These are phyloP conservation scores for Ophiosphaerella korrae DNA, from an alignment of 2,329 filamentous ascomycete genomes.

Conservation along the genomic window DNA sequence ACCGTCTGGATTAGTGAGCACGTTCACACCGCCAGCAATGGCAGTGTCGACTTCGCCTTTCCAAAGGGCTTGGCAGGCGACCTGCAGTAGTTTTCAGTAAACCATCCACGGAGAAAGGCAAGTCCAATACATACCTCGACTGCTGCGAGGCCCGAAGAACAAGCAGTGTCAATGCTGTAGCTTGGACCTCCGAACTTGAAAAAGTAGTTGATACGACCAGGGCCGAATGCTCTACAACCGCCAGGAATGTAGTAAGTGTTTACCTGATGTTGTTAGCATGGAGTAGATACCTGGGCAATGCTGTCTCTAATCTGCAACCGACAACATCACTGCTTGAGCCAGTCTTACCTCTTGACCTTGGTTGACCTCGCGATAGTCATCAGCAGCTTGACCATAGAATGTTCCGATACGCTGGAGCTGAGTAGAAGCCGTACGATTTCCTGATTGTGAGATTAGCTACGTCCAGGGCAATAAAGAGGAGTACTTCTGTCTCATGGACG, in stretches of 20 bases:
- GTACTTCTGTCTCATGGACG: too few species aligned
- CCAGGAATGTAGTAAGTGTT: slow-evolving; percentile 54
- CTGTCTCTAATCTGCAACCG: too few species aligned
- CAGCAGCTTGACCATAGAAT: slow-evolving; percentile 36
- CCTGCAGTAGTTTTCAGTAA: not conserved
- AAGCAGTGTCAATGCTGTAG: slow-evolving; percentile 43
- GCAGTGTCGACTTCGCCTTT: slow-evolving; percentile 16
- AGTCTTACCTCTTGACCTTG: slow-evolving; percentile 8
- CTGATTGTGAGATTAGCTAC: too few species aligned
- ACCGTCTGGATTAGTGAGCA: slow-evolving; percentile 35
- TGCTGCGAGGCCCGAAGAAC: slow-evolving; percentile 13
- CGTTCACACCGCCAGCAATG: slow-evolving; percentile 27
- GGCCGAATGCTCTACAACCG: slow-evolving; percentile 51
- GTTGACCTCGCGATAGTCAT: slow-evolving; percentile 31
- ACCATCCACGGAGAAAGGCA: too few species aligned
- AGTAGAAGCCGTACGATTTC: slow-evolving; percentile 38
- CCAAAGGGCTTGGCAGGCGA: slow-evolving; percentile 35
- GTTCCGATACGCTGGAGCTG: slow-evolving; percentile 34
- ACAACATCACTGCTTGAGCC: too few species aligned
- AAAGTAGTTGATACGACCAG: slow-evolving; percentile 49
- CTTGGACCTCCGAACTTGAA: slow-evolving; percentile 51
- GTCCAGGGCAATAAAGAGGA: too few species aligned
- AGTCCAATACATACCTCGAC: not conserved
- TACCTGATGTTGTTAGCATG: too few species aligned
- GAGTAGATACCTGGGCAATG: too few species aligned